phyloP scores from a whole-genome alignment of 345 rosid genomes.

The Eucalyptus regnans region DNA sequence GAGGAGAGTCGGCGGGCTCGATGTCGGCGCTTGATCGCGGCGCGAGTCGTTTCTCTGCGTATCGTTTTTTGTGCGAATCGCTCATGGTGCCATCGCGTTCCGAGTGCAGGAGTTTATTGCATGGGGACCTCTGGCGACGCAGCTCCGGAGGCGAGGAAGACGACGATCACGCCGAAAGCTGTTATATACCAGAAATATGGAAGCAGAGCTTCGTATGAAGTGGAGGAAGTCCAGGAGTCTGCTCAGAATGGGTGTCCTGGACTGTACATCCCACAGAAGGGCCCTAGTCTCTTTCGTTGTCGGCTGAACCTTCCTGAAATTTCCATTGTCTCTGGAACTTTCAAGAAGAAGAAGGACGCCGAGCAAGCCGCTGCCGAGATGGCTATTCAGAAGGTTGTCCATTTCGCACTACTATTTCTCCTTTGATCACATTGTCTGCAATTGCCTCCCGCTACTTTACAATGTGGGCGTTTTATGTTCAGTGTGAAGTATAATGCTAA shows the following conservation, averaged over 20 bases:
- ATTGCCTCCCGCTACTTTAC: neutral
- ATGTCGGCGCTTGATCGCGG: neutral
- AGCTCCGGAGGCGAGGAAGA: slow-evolving; percentile 12
- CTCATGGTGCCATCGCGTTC: neutral
- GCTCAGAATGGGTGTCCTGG: slow-evolving; percentile 73
- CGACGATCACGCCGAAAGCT: slow-evolving; percentile 62
- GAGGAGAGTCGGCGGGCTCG: neutral
- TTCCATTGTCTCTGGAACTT: slow-evolving; percentile 43
- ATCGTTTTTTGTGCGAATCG: neutral
- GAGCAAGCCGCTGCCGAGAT: slow-evolving; percentile 90
- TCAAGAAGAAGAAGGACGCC: slow-evolving; percentile 77
- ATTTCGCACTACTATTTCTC: neutral
- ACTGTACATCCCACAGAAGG: slow-evolving; percentile 61
- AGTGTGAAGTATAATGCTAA: neutral
- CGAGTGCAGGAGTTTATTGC: neutral
- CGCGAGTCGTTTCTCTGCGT: neutral
- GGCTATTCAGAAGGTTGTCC: slow-evolving; percentile 62
- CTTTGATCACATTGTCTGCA: neutral
- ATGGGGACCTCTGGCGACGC: slow-evolving; percentile 23
- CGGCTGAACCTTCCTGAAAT: slow-evolving; percentile 71
- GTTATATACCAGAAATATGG: slow-evolving; percentile 69
- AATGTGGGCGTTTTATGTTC: neutral
- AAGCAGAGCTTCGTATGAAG: slow-evolving; percentile 37
- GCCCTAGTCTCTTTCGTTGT: slow-evolving; percentile 71
- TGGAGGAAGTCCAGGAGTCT: slow-evolving; percentile 64